Evolutionary conservation across 1,284 basidiomycete genomes (phyloP), one percentile per base, ranked within the genome.

Genomic region (Anthracocystis setariae): DNA sequence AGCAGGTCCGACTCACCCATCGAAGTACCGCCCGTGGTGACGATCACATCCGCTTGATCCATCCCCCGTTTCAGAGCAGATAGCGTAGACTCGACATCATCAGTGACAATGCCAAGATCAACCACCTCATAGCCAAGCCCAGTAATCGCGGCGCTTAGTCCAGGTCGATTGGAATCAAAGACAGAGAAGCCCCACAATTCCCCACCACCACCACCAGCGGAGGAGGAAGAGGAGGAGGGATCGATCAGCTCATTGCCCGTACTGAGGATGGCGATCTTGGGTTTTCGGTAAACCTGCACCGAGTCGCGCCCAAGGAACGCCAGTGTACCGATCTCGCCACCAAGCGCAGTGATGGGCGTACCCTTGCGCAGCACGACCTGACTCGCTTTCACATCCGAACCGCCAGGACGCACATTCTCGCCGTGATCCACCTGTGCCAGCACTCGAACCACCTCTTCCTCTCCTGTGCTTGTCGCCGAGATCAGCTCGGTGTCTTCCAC

Each of bases 1-100:
- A 94, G 84, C 25, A 94, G 85, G 81, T 94, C 92, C 1, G 88
- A 88, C 10, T 92, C 88, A 2, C 92, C 92, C 92, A 94, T 94
- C 5, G 90, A 92, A 2, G 92, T 93, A 3, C 92, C 92, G 12
- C 93, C 92, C 0, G 92, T 94, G 0, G 91, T 91, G 10, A 94
- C 83, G 9, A 94, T 81, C 3, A 94, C 83, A 77, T 94, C 92
- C 0, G 91, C 89, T 20, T 84, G 78, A 25, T 85, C 83, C 4
- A 92, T 84, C 0, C 89, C 92, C 23, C 82, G 83, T 47, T 83
- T 78, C 42, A 94, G 85, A 2, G 87, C 87, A 8, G 83, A 77
- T 13, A 89, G 85, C 64, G 92, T 92, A 2, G 87, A 85, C 1
- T 86, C 83, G 60, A 91, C 84, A 46, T 87, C 85, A 82, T 94